Percentiles rank a stretch among this genome's conserved stretches.
Evolutionary conservation across 2,329 filamentous ascomycete species (phyloP).

Genomic region (Plenodomus biglobosus): DNA sequence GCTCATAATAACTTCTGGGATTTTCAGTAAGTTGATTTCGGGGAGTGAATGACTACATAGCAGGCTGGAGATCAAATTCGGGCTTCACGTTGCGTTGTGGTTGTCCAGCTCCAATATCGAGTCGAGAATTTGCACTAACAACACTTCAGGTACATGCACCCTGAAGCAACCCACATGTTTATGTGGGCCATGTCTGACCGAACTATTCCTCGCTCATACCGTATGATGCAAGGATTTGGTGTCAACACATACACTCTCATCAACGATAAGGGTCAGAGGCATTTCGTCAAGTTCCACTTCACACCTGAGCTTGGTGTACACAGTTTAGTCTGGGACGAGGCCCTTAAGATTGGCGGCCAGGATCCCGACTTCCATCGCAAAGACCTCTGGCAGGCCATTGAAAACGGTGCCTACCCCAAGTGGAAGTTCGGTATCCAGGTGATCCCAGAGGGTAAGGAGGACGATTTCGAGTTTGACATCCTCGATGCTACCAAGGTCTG

Average conservation of each 20-base stretch:
- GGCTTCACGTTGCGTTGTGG: no score
- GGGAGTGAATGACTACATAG: slow-evolving; percentile 3
- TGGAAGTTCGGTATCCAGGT: slow-evolving; percentile 85
- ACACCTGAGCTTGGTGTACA: slow-evolving; percentile 75
- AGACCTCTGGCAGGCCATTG: slow-evolving; percentile 74
- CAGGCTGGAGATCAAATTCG: no score
- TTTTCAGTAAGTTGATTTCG: slow-evolving; percentile 55
- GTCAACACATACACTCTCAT: slow-evolving; percentile 75
- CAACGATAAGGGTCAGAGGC: slow-evolving; percentile 67
- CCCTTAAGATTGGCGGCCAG: slow-evolving; percentile 63
- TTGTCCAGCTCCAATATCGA: no score
- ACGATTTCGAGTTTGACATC: slow-evolving; percentile 83
- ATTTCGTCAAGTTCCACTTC: slow-evolving; percentile 78
- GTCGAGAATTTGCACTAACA: neutral
- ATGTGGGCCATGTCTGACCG: slow-evolving; percentile 79
- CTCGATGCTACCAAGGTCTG: slow-evolving; percentile 84
- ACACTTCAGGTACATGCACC: slow-evolving; percentile 65
- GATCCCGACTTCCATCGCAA: slow-evolving; percentile 83
- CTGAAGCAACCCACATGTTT: slow-evolving; percentile 76
- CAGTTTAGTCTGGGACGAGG: slow-evolving; percentile 78
- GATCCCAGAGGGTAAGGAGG: slow-evolving; percentile 68
- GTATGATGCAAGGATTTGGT: slow-evolving; percentile 86
- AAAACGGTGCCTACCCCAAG: slow-evolving; percentile 68
- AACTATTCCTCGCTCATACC: slow-evolving; percentile 70
- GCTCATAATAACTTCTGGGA: slow-evolving; percentile 80